Conservation (phyloP, 2,329 filamentous ascomycete species). For the Cladosporium sp. region DNA sequence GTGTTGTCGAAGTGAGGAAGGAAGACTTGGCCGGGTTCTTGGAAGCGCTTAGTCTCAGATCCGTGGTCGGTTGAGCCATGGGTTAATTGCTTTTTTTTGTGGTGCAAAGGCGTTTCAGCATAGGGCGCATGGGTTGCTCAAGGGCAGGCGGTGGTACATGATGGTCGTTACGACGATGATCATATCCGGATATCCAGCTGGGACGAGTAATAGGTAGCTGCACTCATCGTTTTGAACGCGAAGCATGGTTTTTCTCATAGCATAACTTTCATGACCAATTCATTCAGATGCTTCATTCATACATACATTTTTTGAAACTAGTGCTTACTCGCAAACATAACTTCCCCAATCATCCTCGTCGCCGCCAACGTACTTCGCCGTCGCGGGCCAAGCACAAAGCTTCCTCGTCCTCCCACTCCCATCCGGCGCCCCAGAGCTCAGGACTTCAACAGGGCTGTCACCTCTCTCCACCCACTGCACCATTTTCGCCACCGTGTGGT, state of each 20-base stretch:
- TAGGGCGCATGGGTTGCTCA: background rate
- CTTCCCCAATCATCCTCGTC: conserved; percentile 31
- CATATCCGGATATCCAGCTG: background rate
- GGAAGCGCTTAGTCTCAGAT: conserved; percentile 88
- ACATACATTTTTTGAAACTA: background rate
- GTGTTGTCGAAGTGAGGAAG: conserved; percentile 96
- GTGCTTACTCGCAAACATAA: conserved; percentile 31
- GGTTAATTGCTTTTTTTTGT: background rate
- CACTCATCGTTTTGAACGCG: conserved; percentile 1
- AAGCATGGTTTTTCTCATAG: conserved; percentile 4
- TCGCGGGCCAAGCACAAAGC: conserved; percentile 39
- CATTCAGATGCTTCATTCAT: background rate
- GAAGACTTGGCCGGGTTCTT: conserved; percentile 90
- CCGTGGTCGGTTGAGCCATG: conserved; percentile 62
- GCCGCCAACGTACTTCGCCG: conserved; percentile 33
- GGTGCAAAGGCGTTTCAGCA: background rate
- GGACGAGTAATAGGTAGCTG: conserved; percentile 11
- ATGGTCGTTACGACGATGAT: background rate
- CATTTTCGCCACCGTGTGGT: conserved; percentile 33
- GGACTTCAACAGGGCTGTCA: conserved; percentile 34
- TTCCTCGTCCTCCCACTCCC: conserved; percentile 37
- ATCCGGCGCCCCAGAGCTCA: conserved; percentile 37
- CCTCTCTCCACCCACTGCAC: conserved; percentile 39
- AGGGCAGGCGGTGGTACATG: background rate
- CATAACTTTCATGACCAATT: background rate